phyloP scores from a whole-genome alignment of 2,329 filamentous ascomycete species.

The Arthrobotrys conoides region DNA sequence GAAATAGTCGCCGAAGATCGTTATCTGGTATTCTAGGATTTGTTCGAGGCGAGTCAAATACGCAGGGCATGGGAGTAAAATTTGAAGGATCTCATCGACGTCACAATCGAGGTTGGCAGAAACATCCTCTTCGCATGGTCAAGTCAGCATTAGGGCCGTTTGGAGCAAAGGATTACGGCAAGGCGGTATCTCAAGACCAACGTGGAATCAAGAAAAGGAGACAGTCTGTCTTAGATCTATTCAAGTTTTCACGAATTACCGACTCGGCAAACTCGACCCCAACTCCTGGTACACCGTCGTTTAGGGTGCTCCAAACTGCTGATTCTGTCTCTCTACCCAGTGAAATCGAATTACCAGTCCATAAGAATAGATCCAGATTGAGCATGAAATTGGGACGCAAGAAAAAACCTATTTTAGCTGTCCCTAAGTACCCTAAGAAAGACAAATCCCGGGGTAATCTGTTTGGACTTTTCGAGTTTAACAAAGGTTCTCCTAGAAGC shows the following conservation, averaged over 20 bases:
- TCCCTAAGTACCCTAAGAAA: conserved; percentile 44
- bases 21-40: conserved; percentile 2
- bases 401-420: conserved; percentile 54
- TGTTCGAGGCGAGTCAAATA: background rate
- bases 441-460: conserved; percentile 36
- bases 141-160: conserved; percentile 39
- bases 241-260: conserved; percentile 30
- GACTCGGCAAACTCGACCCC: background rate
- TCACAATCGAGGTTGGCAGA: conserved; percentile 23
- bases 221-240: conserved; percentile 39
- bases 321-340: background rate
- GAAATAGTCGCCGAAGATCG: background rate
- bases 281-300: conserved; percentile 30
- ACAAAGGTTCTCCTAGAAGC: background rate
- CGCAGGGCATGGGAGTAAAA: background rate
- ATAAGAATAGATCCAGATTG: conserved; percentile 30
- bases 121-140: conserved; percentile 28
- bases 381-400: conserved; percentile 45
- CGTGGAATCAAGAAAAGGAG: conserved; percentile 21
- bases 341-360: background rate
- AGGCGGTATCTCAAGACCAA: background rate
- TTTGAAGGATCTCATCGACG: background rate
- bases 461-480: conserved; percentile 39
- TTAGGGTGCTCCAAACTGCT: conserved; percentile 40
- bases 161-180: background rate